Evolutionary conservation across 2,329 filamentous ascomycete genomes (phyloP).

Genomic region (Fusarium miscanthi): DNA sequence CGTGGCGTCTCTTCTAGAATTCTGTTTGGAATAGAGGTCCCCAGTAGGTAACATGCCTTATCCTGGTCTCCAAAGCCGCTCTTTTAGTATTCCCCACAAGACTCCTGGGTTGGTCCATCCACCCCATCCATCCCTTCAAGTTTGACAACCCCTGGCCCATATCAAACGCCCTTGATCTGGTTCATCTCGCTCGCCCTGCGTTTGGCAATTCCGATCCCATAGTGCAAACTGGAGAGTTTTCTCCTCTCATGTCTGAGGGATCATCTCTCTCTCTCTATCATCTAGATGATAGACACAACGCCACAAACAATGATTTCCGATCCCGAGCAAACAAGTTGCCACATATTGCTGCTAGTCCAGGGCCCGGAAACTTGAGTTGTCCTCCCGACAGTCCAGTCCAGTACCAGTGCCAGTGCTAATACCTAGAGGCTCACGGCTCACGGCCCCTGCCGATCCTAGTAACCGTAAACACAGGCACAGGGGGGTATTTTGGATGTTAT

Average conservation of each 20-base stretch:
- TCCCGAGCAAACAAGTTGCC: slow-evolving; percentile 30
- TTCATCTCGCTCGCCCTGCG: slow-evolving; percentile 42
- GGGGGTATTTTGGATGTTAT: slow-evolving; percentile 31
- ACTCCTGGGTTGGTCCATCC: slow-evolving; percentile 18
- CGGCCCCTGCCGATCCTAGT: slow-evolving; percentile 46
- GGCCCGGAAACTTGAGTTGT: slow-evolving; percentile 32
- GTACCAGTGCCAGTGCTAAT: slow-evolving; percentile 25
- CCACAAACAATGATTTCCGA: slow-evolving; percentile 24
- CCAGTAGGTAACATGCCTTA: slow-evolving; percentile 33
- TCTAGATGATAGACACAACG: neutral
- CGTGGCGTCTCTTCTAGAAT: slow-evolving; percentile 45
- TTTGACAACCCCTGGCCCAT: slow-evolving; percentile 34
- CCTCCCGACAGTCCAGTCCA: slow-evolving; percentile 12
- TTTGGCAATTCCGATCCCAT: slow-evolving; percentile 25
- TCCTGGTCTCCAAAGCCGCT: slow-evolving; percentile 34
- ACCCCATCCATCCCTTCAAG: slow-evolving; percentile 35
- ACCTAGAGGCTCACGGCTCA: slow-evolving; percentile 31
- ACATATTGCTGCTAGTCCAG: slow-evolving; percentile 21
- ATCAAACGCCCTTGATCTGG: slow-evolving; percentile 40
- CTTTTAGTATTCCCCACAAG: slow-evolving; percentile 42
- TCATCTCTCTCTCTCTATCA: slow-evolving; percentile 7
- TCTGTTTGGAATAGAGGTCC: slow-evolving; percentile 41
- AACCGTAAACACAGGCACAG: slow-evolving; percentile 36
- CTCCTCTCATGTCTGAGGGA: slow-evolving; percentile 4
- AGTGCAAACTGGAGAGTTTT: neutral